phyloP scores from a whole-genome alignment of 1,284 basidiomycete species.

The Vanrija pseudolonga region DNA sequence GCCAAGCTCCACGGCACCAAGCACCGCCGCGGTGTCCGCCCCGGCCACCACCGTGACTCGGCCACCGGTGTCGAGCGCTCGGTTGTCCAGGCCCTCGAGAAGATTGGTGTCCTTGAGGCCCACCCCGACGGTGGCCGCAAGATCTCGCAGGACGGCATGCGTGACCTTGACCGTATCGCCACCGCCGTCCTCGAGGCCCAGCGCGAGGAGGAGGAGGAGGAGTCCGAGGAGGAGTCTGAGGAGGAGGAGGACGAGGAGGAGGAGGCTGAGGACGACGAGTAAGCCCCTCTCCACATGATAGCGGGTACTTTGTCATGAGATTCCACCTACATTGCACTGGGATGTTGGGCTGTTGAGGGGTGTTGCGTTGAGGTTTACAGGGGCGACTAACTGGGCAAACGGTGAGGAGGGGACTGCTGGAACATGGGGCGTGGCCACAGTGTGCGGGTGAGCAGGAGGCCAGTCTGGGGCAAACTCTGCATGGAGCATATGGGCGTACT shows the following conservation, averaged over 20 bases:
- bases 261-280: constrained; percentile 46
- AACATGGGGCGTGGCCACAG: too few relatives aligned
- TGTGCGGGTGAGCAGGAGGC: too few relatives aligned
- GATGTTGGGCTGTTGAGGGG: neutral
- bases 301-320: constrained; percentile 22
- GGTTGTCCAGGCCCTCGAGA: constrained; percentile 94
- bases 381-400: neutral
- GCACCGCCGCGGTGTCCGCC: constrained; percentile 90
- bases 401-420: too few relatives aligned
- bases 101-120: constrained; percentile 96
- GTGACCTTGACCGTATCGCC: constrained; percentile 95
- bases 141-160: constrained; percentile 90
- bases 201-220: constrained; percentile 79
- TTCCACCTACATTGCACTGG: constrained; percentile 16
- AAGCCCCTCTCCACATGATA: constrained; percentile 28
- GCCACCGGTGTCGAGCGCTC: constrained; percentile 86
- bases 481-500: too few relatives aligned
- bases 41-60: constrained; percentile 86
- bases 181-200: constrained; percentile 88
- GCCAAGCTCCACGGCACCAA: constrained; percentile 96
- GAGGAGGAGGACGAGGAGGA: constrained; percentile 62
- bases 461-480: too few relatives aligned
- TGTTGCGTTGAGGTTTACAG: too few relatives aligned
- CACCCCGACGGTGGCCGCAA: constrained; percentile 89
- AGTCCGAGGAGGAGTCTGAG: constrained; percentile 79